Evolutionary conservation across 345 rosid genomes (phyloP).

Genomic region (Atalantia buxifolia): DNA sequence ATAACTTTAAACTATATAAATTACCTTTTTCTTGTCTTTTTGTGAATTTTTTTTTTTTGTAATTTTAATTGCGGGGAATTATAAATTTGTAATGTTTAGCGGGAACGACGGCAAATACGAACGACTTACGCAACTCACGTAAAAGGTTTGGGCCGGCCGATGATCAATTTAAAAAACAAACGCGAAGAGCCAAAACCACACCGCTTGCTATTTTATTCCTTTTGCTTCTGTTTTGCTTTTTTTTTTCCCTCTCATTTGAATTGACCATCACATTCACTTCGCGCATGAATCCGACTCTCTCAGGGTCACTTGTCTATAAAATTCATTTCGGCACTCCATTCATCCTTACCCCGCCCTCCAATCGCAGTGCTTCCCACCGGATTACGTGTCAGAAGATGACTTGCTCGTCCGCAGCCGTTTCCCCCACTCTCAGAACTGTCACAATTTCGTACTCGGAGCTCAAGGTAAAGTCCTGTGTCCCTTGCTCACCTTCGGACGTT

Average conservation of each 20-base stretch:
- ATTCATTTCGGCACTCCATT: background rate
- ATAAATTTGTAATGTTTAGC: background rate
- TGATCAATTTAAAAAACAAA: background rate
- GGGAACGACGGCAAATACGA: background rate
- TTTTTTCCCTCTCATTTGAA: background rate
- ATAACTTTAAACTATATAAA: too few relatives aligned
- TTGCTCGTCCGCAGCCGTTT: slow-evolving; percentile 29
- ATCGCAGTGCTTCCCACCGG: slow-evolving; percentile 14
- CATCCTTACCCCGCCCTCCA: slow-evolving; percentile 6
- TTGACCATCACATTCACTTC: background rate
- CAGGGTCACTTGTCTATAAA: background rate
- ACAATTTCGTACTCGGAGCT: slow-evolving; percentile 69
- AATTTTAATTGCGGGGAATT: background rate
- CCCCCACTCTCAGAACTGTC: slow-evolving; percentile 60
- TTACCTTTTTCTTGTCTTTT: too few relatives aligned
- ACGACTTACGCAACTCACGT: background rate
- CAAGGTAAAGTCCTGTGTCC: slow-evolving; percentile 36
- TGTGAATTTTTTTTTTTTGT: too few relatives aligned
- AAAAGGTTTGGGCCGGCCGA: background rate
- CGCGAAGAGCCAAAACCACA: background rate
- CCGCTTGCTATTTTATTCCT: background rate
- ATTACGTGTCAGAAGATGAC: slow-evolving; percentile 38
- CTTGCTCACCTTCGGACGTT: slow-evolving; percentile 1
- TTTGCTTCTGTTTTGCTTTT: background rate
- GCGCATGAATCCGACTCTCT: slow-evolving; percentile 3